Percentiles rank a stretch among this genome's conserved stretches.
phyloP scores from a whole-genome alignment of 1,284 basidiomycete genomes.

The Ustilago hordei region DNA sequence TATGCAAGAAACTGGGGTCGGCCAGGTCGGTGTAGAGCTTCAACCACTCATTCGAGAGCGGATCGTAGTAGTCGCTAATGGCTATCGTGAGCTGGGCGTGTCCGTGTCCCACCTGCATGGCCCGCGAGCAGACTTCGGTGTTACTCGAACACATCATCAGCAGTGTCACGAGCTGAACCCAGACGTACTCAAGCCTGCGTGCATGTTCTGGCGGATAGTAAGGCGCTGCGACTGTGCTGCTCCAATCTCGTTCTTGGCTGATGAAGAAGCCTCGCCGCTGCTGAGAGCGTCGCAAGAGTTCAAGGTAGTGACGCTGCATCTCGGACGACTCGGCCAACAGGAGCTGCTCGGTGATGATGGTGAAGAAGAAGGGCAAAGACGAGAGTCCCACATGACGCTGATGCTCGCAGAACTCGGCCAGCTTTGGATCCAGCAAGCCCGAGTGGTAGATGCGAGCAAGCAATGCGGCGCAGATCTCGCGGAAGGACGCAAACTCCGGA shows the following conservation, averaged over 20 bases:
- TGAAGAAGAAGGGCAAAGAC: conserved; percentile 46
- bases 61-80: conserved; percentile 30
- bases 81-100: conserved; percentile 31
- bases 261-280: conserved; percentile 36
- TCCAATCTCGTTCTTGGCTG: conserved; percentile 26
- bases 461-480: conserved; percentile 26
- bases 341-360: conserved; percentile 47
- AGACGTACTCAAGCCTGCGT: conserved; percentile 38
- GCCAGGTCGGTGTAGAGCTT: conserved; percentile 48
- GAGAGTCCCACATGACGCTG: conserved; percentile 30
- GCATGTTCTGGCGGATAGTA: conserved; percentile 40
- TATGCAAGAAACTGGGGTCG: conserved; percentile 47
- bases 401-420: conserved; percentile 30
- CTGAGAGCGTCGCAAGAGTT: conserved; percentile 38
- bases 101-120: conserved; percentile 49
- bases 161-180: conserved; percentile 46
- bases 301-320: conserved; percentile 54
- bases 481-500: conserved; percentile 29
- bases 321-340: conserved; percentile 33
- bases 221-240: conserved; percentile 13
- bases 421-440: conserved; percentile 19
- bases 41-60: conserved; percentile 49
- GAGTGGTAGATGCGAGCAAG: conserved; percentile 28
- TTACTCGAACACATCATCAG: conserved; percentile 63
- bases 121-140: conserved; percentile 58